These are phyloP conservation scores for Isabelozyma pseudorhagii DNA, from an alignment of 805 yeast genomes.

Conservation along the genomic window DNA sequence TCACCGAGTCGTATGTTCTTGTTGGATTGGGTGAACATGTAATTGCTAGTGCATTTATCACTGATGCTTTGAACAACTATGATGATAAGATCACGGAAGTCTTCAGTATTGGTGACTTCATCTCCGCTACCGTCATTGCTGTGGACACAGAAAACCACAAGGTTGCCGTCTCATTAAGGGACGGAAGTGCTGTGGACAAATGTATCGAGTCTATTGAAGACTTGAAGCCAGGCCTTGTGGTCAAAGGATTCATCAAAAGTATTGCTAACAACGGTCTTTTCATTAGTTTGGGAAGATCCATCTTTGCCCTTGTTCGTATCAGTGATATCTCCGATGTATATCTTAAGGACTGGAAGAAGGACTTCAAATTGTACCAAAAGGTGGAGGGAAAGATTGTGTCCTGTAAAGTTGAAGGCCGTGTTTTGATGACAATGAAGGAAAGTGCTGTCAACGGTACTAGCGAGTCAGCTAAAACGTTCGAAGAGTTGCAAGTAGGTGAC, in stretches of 20 bases:
- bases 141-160: constrained; percentile 49
- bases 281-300: constrained; percentile 66
- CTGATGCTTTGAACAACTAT: constrained; percentile 76
- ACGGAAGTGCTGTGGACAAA: constrained; percentile 49
- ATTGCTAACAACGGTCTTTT: constrained; percentile 75
- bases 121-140: constrained; percentile 53
- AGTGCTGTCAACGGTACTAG: constrained; percentile 74
- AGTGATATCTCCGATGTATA: constrained; percentile 78
- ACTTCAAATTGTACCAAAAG: constrained; percentile 64
- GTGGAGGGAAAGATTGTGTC: constrained; percentile 72
- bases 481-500: constrained; percentile 68
- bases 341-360: constrained; percentile 85
- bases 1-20: constrained; percentile 57
- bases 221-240: constrained; percentile 64
- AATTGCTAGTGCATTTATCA: constrained; percentile 62
- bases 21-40: constrained; percentile 67
- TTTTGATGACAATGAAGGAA: constrained; percentile 77
- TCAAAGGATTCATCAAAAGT: constrained; percentile 77
- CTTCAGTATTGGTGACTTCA: constrained; percentile 50
- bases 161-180: constrained; percentile 63
- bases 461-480: constrained; percentile 55
- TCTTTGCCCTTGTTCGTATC: constrained; percentile 78
- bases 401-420: constrained; percentile 58
- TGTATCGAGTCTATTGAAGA: constrained; percentile 48
- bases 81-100: constrained; percentile 48